These are phyloP conservation scores for Neurospora sp. DNA, from an alignment of 495 filamentous ascomycete species.

Conservation along the genomic window DNA sequence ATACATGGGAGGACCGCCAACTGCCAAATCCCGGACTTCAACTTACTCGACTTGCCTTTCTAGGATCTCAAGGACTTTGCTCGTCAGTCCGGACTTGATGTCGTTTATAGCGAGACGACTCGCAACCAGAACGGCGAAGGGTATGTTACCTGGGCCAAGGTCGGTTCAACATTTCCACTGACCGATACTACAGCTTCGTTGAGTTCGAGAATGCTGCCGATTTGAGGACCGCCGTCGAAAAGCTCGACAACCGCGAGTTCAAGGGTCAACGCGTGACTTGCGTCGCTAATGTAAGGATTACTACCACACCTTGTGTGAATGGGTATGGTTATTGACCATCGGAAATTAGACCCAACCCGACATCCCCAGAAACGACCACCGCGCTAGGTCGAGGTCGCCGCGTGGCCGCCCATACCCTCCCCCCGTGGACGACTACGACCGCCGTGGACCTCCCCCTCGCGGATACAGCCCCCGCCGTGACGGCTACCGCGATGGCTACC, in stretches of 20 bases:
- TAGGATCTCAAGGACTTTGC: conserved; percentile 99
- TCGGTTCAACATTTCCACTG: neutral
- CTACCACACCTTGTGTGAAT: neutral
- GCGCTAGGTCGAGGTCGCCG: conserved; percentile 63
- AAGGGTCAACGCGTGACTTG: conserved; percentile 78
- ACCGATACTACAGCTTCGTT: conserved; percentile 59
- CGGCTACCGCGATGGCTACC: conserved; percentile 60
- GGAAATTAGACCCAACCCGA: conserved; percentile 43
- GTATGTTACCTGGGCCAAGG: conserved; percentile 42
- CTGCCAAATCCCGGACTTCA: conserved; percentile 32
- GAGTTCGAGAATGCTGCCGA: conserved; percentile 92
- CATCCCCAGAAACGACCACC: conserved; percentile 53
- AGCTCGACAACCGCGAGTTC: conserved; percentile 84
- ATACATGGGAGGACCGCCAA: conserved; percentile 22
- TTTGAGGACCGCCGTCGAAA: conserved; percentile 81
- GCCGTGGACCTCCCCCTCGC: conserved; percentile 66
- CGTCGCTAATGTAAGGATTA: conserved; percentile 63
- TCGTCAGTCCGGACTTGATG: conserved; percentile 89
- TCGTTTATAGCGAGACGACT: conserved; percentile 94
- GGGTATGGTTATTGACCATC: neutral
- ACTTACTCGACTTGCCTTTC: conserved; percentile 48
- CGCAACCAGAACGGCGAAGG: conserved; percentile 89
- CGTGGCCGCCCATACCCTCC: conserved; percentile 51
- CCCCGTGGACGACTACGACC: conserved; percentile 62
- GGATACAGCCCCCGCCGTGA: conserved; percentile 60